Conservation (phyloP, 1,139 yeast genomes). For the Candida tropicalis region DNA sequence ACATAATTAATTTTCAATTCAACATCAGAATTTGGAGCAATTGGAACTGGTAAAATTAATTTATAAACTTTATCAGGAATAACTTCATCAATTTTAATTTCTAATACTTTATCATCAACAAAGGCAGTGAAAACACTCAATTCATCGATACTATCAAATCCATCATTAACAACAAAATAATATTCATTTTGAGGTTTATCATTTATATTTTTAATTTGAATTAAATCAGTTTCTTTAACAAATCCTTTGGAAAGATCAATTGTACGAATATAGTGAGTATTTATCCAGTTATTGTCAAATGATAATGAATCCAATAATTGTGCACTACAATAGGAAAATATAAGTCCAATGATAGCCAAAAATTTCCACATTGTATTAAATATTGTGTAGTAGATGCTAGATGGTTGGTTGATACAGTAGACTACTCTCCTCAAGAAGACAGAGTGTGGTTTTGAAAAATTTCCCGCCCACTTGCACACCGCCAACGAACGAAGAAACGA, state of each 20-base stretch:
- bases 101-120: constrained; percentile 26
- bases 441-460: neutral
- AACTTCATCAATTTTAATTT: constrained; percentile 32
- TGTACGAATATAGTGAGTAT: constrained; percentile 45
- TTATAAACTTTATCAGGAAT: constrained; percentile 38
- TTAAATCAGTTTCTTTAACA: constrained; percentile 59
- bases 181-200: constrained; percentile 57
- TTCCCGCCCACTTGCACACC: too few relatives aligned
- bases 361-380: constrained; percentile 13
- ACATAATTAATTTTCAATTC: constrained; percentile 57
- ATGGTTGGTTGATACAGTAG: too few relatives aligned
- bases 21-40: constrained; percentile 61
- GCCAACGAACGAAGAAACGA: too few relatives aligned
- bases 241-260: constrained; percentile 72
- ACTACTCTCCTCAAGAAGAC: too few relatives aligned
- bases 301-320: constrained; percentile 12
- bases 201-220: constrained; percentile 64
- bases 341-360: constrained; percentile 10
- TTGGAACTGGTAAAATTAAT: constrained; percentile 61
- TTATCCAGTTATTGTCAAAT: constrained; percentile 41
- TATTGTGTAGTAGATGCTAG: too few relatives aligned
- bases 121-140: constrained; percentile 50
- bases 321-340: constrained; percentile 11
- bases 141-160: constrained; percentile 41
- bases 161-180: constrained; percentile 54